A percentile compares a stretch with the other conserved stretches of the same genome.
Evolutionary conservation across 106 monocot genomes (phyloP).

Genomic region (Acorus calamus): DNA sequence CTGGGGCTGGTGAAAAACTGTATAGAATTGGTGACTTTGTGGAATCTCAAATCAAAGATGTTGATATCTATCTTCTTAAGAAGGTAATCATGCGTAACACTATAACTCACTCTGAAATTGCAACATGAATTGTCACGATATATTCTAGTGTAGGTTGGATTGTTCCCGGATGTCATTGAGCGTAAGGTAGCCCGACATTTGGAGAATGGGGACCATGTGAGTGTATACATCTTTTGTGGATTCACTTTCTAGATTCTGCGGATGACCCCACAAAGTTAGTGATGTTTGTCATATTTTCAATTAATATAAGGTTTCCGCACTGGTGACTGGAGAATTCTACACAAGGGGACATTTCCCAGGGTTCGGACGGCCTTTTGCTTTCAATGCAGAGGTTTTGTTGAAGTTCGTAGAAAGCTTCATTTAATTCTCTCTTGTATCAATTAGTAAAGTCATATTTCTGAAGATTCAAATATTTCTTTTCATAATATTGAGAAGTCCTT

Average conservation of each 20-base stretch:
- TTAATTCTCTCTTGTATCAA: not conserved
- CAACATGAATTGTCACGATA: not conserved
- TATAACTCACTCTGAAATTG: not conserved
- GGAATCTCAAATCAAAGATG: conserved; percentile 46
- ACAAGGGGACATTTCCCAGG: conserved; percentile 92
- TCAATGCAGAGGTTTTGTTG: conserved; percentile 84
- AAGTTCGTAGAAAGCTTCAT: conserved; percentile 45
- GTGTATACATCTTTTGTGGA: not conserved
- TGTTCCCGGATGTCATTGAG: conserved; percentile 94
- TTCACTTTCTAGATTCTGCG: not conserved
- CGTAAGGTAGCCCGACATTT: conserved; percentile 58
- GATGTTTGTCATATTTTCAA: conserved; percentile 5
- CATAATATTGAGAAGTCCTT: not conserved
- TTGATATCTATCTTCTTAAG: conserved; percentile 78
- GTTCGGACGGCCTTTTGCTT: conserved; percentile 87
- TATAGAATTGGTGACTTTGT: conserved; percentile 62
- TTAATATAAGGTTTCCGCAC: conserved; percentile 64
- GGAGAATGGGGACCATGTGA: conserved; percentile 75
- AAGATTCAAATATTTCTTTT: too few relatives aligned
- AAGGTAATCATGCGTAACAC: conserved; percentile 36
- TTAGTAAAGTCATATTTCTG: not conserved
- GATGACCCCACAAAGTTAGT: not conserved
- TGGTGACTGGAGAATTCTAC: conserved; percentile 93
- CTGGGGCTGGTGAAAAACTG: conserved; percentile 43
- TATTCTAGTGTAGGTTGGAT: conserved; percentile 51